Conservation (phyloP, 495 filamentous ascomycete species). For the Penicillium subrubescens region DNA sequence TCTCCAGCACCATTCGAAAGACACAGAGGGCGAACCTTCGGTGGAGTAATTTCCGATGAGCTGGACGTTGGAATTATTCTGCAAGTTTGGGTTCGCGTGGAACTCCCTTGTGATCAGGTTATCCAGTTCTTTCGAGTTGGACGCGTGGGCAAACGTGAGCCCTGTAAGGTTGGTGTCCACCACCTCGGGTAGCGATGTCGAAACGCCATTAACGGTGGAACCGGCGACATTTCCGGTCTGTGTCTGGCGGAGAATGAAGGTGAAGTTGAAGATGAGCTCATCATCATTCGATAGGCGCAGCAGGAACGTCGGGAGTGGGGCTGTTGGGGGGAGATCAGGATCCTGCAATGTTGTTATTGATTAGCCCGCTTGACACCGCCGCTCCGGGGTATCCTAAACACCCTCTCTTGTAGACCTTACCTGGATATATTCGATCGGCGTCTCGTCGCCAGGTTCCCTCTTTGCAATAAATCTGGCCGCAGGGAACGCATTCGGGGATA, state of each 20-base stretch:
- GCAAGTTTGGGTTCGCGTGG: constrained; percentile 93
- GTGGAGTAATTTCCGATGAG: constrained; percentile 88
- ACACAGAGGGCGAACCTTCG: constrained; percentile 74
- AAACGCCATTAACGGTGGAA: constrained; percentile 52
- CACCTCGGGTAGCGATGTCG: constrained; percentile 48
- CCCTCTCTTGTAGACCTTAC: constrained; percentile 45
- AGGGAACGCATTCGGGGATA: constrained; percentile 88
- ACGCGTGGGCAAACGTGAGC: constrained; percentile 88
- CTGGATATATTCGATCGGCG: constrained; percentile 87
- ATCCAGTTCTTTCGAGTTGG: constrained; percentile 82
- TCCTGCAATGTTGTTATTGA: constrained; percentile 57
- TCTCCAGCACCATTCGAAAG: constrained; percentile 94
- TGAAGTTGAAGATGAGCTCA: constrained; percentile 89
- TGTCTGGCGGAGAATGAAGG: constrained; percentile 78
- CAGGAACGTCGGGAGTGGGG: constrained; percentile 70
- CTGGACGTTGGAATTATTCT: constrained; percentile 95
- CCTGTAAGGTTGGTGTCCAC: constrained; percentile 81
- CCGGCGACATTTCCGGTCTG: constrained; percentile 45
- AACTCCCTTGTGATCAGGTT: constrained; percentile 94
- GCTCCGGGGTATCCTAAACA: background rate
- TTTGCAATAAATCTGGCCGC: constrained; percentile 77
- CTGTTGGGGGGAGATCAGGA: constrained; percentile 63
- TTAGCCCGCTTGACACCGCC: background rate
- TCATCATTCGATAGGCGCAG: constrained; percentile 88
- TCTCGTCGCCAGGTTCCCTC: constrained; percentile 72